These are phyloP conservation scores for Nemania sp. DNA, from an alignment of 2,329 filamentous ascomycete genomes.

Conservation along the genomic window DNA sequence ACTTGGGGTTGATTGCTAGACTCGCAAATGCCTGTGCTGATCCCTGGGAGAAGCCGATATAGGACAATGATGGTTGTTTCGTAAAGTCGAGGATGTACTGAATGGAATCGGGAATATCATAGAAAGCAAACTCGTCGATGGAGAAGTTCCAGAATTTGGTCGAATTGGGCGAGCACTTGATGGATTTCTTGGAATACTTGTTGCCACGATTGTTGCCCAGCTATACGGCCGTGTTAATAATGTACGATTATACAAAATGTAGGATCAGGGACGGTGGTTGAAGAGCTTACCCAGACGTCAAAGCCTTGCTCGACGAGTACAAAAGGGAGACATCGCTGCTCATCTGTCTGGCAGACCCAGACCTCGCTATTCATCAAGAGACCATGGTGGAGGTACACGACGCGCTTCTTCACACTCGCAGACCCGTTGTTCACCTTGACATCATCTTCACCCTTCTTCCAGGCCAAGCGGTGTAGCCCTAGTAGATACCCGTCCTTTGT, in stretches of 20 bases:
- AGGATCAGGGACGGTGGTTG: neutral
- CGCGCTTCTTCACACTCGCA: conserved; percentile 74
- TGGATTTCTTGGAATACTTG: conserved; percentile 97
- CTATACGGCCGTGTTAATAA: conserved; percentile 50
- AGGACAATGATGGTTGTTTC: conserved; percentile 81
- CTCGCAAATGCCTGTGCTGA: conserved; percentile 96
- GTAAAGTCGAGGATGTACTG: conserved; percentile 88
- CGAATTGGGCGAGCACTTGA: conserved; percentile 74
- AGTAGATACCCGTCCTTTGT: conserved; percentile 93
- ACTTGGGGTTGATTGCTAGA: conserved; percentile 84
- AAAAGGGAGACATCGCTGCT: conserved; percentile 85
- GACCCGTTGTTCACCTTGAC: conserved; percentile 74
- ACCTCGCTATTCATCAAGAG: conserved; percentile 99
- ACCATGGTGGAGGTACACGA: conserved; percentile 93
- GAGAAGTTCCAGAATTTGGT: conserved; percentile 94
- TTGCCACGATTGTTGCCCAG: conserved; percentile 97
- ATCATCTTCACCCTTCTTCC: conserved; percentile 80
- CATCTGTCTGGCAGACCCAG: conserved; percentile 91
- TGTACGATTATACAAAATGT: neutral
- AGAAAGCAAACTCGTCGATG: conserved; percentile 96
- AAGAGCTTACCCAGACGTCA: conserved; percentile 80
- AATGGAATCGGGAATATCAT: conserved; percentile 96
- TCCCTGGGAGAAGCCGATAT: conserved; percentile 96
- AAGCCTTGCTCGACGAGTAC: conserved; percentile 87
- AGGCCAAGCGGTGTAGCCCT: conserved; percentile 84